Percentiles rank a stretch among this genome's conserved stretches.
Conservation (phyloP, 257 asterid species). For the Misopates orontium region DNA sequence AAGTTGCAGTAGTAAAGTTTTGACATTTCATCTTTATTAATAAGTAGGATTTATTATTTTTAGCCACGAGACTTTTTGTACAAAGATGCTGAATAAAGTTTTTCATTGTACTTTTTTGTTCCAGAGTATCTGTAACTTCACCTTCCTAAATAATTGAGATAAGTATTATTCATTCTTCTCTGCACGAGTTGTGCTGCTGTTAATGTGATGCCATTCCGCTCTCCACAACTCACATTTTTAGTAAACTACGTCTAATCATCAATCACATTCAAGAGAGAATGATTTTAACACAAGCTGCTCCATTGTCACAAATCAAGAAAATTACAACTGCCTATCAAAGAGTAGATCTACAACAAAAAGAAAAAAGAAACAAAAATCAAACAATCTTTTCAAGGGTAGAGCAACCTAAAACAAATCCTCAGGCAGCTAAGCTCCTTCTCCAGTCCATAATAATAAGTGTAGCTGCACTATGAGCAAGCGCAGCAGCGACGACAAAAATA, state of each 20-base stretch:
- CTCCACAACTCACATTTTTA: neutral
- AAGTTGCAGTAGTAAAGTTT: constrained; percentile 22
- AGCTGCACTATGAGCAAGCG: constrained; percentile 72
- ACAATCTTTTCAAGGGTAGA: neutral
- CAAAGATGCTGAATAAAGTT: constrained; percentile 22
- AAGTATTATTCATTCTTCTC: neutral
- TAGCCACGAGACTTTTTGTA: constrained; percentile 11
- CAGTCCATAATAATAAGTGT: constrained; percentile 76
- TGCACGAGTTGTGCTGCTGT: neutral
- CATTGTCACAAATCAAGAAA: neutral
- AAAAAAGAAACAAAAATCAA: neutral
- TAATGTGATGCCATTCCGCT: neutral
- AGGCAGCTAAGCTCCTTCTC: constrained; percentile 47
- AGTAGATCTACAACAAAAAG: neutral
- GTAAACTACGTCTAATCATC: constrained; percentile 1
- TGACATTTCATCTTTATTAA: constrained; percentile 23
- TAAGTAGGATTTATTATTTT: constrained; percentile 15
- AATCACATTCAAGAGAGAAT: neutral
- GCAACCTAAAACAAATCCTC: constrained; percentile 1
- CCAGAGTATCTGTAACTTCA: constrained; percentile 24
- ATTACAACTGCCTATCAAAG: neutral
- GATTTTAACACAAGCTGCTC: constrained; percentile 16
- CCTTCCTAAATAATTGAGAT: constrained; percentile 16
- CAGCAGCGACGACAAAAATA: constrained; percentile 76
- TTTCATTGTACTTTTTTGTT: neutral